These are phyloP conservation scores for Lophium mytilinum DNA, from an alignment of 495 filamentous ascomycete species.

Conservation along the genomic window DNA sequence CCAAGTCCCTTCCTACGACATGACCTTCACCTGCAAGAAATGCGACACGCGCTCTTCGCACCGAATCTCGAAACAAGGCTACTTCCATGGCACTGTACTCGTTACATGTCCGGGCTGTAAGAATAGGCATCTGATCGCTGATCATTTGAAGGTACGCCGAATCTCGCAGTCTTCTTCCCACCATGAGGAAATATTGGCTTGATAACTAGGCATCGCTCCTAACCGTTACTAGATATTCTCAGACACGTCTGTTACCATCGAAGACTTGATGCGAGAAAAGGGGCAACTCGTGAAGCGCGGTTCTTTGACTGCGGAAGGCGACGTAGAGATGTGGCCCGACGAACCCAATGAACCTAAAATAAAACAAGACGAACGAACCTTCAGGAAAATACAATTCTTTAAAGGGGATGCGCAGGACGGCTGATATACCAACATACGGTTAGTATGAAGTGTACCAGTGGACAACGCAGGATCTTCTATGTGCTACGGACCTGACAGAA, in stretches of 20 bases:
- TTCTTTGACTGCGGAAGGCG: constrained; percentile 34
- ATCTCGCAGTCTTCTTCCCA: no score
- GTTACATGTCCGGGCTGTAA: constrained; percentile 79
- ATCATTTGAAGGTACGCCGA: constrained; percentile 58
- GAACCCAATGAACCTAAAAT: constrained; percentile 6
- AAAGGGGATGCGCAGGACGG: no score
- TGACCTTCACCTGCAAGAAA: constrained; percentile 88
- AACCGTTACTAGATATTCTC: constrained; percentile 50
- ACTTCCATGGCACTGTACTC: constrained; percentile 78
- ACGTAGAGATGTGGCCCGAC: constrained; percentile 44
- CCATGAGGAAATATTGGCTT: no score
- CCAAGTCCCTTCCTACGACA: constrained; percentile 62
- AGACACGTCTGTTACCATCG: constrained; percentile 56
- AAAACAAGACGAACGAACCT: no score
- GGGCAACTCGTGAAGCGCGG: constrained; percentile 60
- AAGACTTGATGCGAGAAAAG: constrained; percentile 60
- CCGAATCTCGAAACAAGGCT: constrained; percentile 80
- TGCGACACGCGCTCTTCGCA: constrained; percentile 70
- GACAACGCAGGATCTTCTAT: no score
- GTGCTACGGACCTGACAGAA: no score
- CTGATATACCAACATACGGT: no score
- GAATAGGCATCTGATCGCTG: constrained; percentile 81
- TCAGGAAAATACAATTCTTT: no score
- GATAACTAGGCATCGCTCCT: neutral
- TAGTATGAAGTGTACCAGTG: no score